Evolutionary conservation across 1,139 yeast genomes (phyloP).

Genomic region (Scheffersomyces illinoinensis): DNA sequence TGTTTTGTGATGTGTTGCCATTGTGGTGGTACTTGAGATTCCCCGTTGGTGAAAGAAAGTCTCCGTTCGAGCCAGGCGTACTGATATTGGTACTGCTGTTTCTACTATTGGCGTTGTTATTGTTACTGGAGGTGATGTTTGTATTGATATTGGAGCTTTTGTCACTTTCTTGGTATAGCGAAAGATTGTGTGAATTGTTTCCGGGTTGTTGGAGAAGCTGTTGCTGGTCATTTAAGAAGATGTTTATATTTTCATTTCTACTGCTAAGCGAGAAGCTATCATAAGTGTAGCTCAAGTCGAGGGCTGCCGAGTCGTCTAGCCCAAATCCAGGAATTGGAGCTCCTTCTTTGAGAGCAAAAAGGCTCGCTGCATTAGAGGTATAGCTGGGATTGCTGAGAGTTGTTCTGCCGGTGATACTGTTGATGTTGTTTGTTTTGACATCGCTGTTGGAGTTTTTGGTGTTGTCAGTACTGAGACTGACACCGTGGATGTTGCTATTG

Average conservation of each 20-base stretch:
- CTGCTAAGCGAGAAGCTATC: not conserved
- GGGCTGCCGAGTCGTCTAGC: not conserved
- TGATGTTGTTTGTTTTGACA: not conserved
- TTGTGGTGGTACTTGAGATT: conserved; percentile 4
- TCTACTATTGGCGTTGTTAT: conserved; percentile 1
- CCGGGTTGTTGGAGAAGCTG: not conserved
- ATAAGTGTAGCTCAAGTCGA: not conserved
- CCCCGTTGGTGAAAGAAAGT: conserved; percentile 10
- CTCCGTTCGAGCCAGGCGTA: conserved; percentile 8
- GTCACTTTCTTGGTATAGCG: not conserved
- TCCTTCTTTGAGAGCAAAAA: not conserved
- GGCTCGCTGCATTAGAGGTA: not conserved
- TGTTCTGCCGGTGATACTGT: not conserved
- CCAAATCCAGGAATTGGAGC: not conserved
- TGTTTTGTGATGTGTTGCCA: conserved; percentile 3
- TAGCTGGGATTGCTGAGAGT: not conserved
- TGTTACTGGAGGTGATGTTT: conserved; percentile 1
- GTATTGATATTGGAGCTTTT: not conserved
- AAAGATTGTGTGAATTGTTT: not conserved
- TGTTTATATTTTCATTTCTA: not conserved
- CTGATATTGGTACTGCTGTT: not conserved
- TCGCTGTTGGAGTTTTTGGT: not conserved
- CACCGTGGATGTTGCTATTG: not conserved
- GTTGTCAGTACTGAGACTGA: not conserved
- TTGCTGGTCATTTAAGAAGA: not conserved